Conservation (phyloP, 1,139 yeast genomes). For the Hansenula anomala region DNA sequence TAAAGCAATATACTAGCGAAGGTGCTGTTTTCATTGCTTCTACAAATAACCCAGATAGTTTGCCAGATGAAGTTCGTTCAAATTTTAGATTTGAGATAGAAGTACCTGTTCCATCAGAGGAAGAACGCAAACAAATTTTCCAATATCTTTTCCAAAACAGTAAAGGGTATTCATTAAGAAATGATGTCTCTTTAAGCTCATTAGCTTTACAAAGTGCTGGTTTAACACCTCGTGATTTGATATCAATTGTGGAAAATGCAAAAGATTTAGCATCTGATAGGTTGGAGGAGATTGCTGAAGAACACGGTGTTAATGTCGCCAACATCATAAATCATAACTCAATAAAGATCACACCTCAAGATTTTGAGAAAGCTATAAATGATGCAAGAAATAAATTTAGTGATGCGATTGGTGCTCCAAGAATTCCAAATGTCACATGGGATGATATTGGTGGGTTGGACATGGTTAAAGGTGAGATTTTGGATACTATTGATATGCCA, state of each 20-base stretch:
- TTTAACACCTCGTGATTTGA: conserved; percentile 78
- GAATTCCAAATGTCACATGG: conserved; percentile 94
- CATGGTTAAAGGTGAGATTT: conserved; percentile 81
- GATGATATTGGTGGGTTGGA: conserved; percentile 93
- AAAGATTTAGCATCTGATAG: conserved; percentile 54
- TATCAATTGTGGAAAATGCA: conserved; percentile 65
- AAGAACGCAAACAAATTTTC: conserved; percentile 65
- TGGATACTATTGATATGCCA: conserved; percentile 96
- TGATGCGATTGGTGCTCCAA: conserved; percentile 95
- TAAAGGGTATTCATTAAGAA: conserved; percentile 25
- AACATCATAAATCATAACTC: conserved; percentile 41
- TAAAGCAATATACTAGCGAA: conserved; percentile 47
- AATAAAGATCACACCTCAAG: conserved; percentile 53
- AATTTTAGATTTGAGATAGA: conserved; percentile 73
- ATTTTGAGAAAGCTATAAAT: conserved; percentile 68
- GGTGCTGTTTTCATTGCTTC: conserved; percentile 61
- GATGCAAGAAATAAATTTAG: conserved; percentile 85
- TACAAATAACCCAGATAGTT: conserved; percentile 63
- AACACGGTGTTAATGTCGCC: conserved; percentile 21
- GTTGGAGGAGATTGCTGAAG: conserved; percentile 23
- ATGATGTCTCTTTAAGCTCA: conserved; percentile 53
- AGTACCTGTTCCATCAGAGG: conserved; percentile 73
- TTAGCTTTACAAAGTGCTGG: conserved; percentile 91
- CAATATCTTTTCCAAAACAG: conserved; percentile 35
- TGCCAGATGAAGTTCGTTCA: conserved; percentile 64